Base-by-base conservation (phyloP, 1,284 basidiomycete genomes). In the Ustilago nuda region DNA sequence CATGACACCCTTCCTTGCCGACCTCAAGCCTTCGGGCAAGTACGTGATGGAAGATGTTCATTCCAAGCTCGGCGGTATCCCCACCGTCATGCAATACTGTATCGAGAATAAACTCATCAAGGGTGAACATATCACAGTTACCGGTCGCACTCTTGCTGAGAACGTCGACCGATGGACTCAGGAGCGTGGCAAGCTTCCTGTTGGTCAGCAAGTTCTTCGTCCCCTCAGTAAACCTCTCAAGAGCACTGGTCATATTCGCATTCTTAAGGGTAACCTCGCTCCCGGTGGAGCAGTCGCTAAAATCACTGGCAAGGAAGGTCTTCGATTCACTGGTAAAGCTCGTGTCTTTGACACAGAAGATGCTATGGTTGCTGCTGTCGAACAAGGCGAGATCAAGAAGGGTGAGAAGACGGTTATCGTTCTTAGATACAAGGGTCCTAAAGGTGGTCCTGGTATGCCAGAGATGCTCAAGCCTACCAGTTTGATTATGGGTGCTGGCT, bases 361-460 rank as follows among this genome's bases (percentile, higher is more conserved):
- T 39, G 81, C 76, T 32, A 75, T 85, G 76, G 83, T 85, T 9
- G 75, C 70, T 23, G 84, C 84, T 27, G 82, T 85, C 27, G 84
- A 85, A 63, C 55, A 80, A 43, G 70, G 72, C 32, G 56, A 58
- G 61, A 80, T 85, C 63, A 85, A 84, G 66, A 81, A 84, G 73
- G 83, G 83, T 17, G 83, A 85, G 56, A 85, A 85, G 80, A 85
- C 82, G 27, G 84, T 85, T 37, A 70, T 85, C 4, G 82, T 85
- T 46, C 61, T 85, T 43, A 75, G 84, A 19, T 85, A 85, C 80
- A 84, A 84, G 72, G 84, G 84, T 41, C 84, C 84, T 36, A 82
- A 84, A 64, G 84, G 84, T 3, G 94, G 94, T 61, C 94, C 94
- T 90, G 93, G 94, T 62, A 95, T 95, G 94, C 94, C 93, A 52